A percentile compares a stretch with the other conserved stretches of the same genome.
Evolutionary conservation across 805 yeast species (phyloP).

Genomic region (Hemisphaericaspora nanyangensis): DNA sequence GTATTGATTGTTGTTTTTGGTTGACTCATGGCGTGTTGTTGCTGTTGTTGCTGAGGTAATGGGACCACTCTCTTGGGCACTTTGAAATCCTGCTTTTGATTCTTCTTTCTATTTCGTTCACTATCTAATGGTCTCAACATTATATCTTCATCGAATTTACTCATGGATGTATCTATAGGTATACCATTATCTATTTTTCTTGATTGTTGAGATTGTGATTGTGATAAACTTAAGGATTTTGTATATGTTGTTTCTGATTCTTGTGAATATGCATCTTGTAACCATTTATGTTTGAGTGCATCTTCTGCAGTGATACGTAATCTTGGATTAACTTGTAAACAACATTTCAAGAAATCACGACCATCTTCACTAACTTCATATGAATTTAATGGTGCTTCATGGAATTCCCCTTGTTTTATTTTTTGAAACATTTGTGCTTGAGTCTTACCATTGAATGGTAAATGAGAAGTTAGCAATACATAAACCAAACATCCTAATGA

Average conservation of each 20-base stretch:
- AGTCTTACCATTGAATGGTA: slow-evolving; percentile 92
- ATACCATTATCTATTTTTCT: slow-evolving; percentile 40
- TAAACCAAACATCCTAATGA: slow-evolving; percentile 92
- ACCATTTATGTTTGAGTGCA: slow-evolving; percentile 83
- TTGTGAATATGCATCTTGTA: slow-evolving; percentile 28
- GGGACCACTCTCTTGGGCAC: slow-evolving; percentile 43
- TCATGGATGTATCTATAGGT: slow-evolving; percentile 30
- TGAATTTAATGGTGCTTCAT: slow-evolving; percentile 67
- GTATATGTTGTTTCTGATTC: slow-evolving; percentile 10
- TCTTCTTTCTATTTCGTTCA: slow-evolving; percentile 20
- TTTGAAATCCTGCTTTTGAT: slow-evolving; percentile 31
- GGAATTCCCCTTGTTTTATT: slow-evolving; percentile 74
- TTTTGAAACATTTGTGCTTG: slow-evolving; percentile 80
- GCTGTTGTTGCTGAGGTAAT: slow-evolving; percentile 37
- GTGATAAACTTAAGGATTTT: slow-evolving; percentile 56
- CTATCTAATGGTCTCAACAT: slow-evolving; percentile 41
- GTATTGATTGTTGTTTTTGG: not conserved
- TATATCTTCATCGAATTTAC: slow-evolving; percentile 39
- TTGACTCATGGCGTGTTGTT: slow-evolving; percentile 3
- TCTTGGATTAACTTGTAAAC: slow-evolving; percentile 75
- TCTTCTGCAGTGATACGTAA: slow-evolving; percentile 67
- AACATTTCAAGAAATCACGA: slow-evolving; percentile 61
- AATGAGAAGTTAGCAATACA: slow-evolving; percentile 86
- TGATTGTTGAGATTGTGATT: slow-evolving; percentile 66
- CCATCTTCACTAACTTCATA: slow-evolving; percentile 67